Conservation (phyloP, 352 stramenopile species). For the Pythium aphanidermatum region DNA sequence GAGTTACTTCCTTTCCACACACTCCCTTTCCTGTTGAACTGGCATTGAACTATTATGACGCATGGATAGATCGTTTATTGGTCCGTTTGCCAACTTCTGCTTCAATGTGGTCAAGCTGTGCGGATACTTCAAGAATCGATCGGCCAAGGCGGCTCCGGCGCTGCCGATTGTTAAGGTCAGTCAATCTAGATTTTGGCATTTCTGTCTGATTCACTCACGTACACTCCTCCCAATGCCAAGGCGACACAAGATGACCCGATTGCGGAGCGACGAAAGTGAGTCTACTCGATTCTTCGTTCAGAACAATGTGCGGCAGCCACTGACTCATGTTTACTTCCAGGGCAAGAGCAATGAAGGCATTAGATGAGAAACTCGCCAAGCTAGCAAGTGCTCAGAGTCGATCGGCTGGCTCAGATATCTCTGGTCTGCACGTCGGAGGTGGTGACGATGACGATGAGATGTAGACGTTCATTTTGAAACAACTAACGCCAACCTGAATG, state of each 20-base stretch:
- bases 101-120: constrained; percentile 83
- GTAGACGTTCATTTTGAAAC: neutral
- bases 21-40: neutral
- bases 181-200: neutral
- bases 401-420: constrained; percentile 1
- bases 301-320: too few relatives aligned
- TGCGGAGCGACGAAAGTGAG: constrained; percentile 83
- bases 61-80: constrained; percentile 44
- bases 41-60: neutral
- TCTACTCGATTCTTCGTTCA: constrained; percentile 1
- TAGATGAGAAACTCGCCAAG: constrained; percentile 87
- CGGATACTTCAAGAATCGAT: constrained; percentile 79
- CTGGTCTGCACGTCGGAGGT: too few relatives aligned
- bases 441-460: constrained; percentile 17
- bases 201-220: neutral
- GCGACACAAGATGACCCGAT: constrained; percentile 44
- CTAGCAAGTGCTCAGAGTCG: constrained; percentile 32
- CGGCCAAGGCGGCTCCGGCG: constrained; percentile 44
- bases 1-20: constrained; percentile 10
- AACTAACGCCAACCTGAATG: neutral
- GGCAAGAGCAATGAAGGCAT: constrained; percentile 78
- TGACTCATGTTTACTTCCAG: constrained; percentile 22
- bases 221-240: neutral
- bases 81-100: constrained; percentile 65
- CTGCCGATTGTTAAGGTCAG: constrained; percentile 60